phyloP scores from a whole-genome alignment of 495 filamentous ascomycete genomes.

The Xanthoparmelia taractica region DNA sequence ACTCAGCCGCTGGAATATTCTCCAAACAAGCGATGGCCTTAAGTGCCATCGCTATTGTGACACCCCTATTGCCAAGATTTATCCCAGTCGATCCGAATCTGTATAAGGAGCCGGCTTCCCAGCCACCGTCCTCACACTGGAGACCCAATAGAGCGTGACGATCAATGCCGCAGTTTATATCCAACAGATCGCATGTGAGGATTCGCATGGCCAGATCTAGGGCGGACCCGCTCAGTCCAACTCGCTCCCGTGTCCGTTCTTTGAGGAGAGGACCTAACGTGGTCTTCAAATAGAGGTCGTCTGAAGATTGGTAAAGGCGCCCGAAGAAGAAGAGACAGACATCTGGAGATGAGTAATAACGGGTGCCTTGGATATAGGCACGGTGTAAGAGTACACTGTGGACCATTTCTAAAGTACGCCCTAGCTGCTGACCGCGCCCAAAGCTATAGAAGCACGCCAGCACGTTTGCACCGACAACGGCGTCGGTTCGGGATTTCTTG shows the following conservation, averaged over 20 bases:
- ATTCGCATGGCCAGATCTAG: slow-evolving; percentile 6
- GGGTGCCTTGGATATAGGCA: slow-evolving; percentile 1
- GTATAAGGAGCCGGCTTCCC: slow-evolving; percentile 1
- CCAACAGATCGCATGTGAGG: background rate
- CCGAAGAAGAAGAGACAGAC: slow-evolving; percentile 5
- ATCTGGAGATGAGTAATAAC: slow-evolving; percentile 7
- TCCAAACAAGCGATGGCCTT: background rate
- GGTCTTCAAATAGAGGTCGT: background rate
- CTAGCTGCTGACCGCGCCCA: background rate
- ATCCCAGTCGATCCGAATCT: slow-evolving; percentile 5
- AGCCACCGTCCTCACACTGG: slow-evolving; percentile 5
- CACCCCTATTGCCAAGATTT: slow-evolving; percentile 3
- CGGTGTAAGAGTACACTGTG: background rate
- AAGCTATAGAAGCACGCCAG: slow-evolving; percentile 11
- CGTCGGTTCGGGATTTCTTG: slow-evolving; percentile 2
- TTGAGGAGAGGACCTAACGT: slow-evolving; percentile 6
- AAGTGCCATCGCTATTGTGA: background rate
- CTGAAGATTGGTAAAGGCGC: background rate
- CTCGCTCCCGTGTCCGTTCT: background rate
- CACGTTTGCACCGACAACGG: slow-evolving; percentile 6
- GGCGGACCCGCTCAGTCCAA: slow-evolving; percentile 5
- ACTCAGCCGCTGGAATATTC: background rate
- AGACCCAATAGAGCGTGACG: background rate
- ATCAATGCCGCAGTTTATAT: background rate
- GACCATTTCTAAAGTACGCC: background rate